A percentile compares a stretch with the other conserved stretches of the same genome.
These are phyloP conservation scores for Pichia paraexigua DNA, from an alignment of 805 yeast species.

Conservation along the genomic window DNA sequence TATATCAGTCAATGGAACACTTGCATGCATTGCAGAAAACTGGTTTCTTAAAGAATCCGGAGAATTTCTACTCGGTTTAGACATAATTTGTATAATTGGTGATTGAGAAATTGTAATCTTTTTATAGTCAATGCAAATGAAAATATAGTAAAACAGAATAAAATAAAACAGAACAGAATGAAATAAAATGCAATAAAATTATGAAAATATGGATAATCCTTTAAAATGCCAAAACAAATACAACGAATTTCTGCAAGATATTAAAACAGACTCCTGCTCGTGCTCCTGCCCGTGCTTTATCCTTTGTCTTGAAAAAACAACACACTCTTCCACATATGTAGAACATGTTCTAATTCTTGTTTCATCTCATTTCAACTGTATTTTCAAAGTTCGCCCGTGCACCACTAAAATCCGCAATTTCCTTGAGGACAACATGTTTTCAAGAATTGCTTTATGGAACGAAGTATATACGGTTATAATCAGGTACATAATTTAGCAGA, in stretches of 20 bases:
- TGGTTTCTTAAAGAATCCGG: not conserved
- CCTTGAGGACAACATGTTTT: not conserved
- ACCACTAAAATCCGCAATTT: not conserved
- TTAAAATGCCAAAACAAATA: not conserved
- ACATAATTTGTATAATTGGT: not conserved
- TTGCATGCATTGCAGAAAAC: slow-evolving; percentile 3
- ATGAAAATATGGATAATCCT: not conserved
- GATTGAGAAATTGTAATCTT: not conserved
- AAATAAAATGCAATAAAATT: not conserved
- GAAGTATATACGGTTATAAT: too few species aligned
- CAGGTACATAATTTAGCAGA: not conserved
- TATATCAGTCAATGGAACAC: slow-evolving; percentile 11
- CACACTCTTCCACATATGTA: not conserved
- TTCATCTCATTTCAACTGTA: not conserved
- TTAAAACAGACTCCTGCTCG: not conserved
- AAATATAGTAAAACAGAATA: not conserved
- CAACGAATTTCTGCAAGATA: not conserved
- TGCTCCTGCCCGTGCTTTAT: not conserved
- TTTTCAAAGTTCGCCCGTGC: not conserved
- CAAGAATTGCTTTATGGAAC: not conserved
- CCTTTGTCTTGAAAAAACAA: not conserved
- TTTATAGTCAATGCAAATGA: not conserved
- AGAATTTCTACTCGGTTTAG: not conserved
- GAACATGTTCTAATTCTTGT: not conserved
- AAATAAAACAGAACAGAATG: not conserved